phyloP scores from a whole-genome alignment of 331 rosid species.

The Rosa hybrid region DNA sequence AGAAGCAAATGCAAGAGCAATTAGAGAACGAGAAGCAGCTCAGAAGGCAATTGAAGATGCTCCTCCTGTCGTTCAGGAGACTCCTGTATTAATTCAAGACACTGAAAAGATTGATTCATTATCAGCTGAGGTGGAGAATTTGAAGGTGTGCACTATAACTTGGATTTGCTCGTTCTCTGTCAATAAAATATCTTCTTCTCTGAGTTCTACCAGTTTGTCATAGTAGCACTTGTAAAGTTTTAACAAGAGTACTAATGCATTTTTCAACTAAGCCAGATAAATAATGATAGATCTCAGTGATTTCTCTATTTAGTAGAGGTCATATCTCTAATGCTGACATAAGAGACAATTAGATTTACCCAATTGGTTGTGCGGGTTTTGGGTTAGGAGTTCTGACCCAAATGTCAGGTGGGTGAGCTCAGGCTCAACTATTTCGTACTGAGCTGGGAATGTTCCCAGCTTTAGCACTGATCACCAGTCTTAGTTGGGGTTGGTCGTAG shows the following conservation, averaged over 20 bases:
- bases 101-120: slow-evolving; percentile 84
- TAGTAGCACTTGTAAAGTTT: not conserved
- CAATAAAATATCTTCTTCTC: slow-evolving; percentile 1
- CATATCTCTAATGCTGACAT: not conserved
- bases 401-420: not conserved
- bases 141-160: slow-evolving; percentile 60
- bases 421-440: not conserved
- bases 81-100: slow-evolving; percentile 90
- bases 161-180: slow-evolving; percentile 1
- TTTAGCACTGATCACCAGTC: not conserved
- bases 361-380: not conserved
- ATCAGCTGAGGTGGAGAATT: slow-evolving; percentile 71
- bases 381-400: not conserved
- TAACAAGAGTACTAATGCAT: not conserved
- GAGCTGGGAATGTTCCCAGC: not conserved
- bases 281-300: not conserved
- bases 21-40: slow-evolving; percentile 84
- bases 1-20: slow-evolving; percentile 82
- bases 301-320: not conserved
- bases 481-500: not conserved
- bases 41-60: slow-evolving; percentile 92
- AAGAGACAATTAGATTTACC: not conserved
- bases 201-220: not conserved
- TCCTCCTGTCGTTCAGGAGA: slow-evolving; percentile 97
- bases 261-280: not conserved